phyloP scores from a whole-genome alignment of 768 basidiomycete species.

The Russula foetens region DNA sequence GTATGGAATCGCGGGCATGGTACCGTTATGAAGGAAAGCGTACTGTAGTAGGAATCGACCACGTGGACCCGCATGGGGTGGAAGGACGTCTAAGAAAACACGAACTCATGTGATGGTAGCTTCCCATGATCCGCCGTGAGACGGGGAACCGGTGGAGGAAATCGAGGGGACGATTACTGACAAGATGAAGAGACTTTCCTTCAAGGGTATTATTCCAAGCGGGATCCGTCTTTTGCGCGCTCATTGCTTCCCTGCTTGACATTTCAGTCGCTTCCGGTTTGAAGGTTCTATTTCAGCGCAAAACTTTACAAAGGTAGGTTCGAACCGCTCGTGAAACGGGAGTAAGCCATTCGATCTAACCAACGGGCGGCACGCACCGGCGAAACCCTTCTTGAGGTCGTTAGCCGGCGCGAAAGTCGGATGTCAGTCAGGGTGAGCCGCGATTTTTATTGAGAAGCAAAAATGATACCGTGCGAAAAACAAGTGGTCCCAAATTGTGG shows the following conservation, averaged over 20 bases:
- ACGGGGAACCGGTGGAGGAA: background rate
- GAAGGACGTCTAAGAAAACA: too few relatives aligned
- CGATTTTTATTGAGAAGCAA: background rate
- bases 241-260: background rate
- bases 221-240: background rate
- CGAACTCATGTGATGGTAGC: background rate
- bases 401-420: background rate
- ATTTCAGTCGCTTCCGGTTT: background rate
- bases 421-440: background rate
- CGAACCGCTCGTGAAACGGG: background rate
- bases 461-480: background rate
- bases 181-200: conserved; percentile 45
- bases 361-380: background rate
- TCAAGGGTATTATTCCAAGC: conserved; percentile 43
- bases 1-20: too few relatives aligned
- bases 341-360: background rate
- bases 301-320: background rate
- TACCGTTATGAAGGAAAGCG: background rate
- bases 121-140: conserved; percentile 3
- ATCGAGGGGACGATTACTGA: background rate
- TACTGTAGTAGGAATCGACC: background rate
- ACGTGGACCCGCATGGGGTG: background rate
- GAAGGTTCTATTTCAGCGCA: background rate
- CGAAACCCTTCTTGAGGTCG: background rate
- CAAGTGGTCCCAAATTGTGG: too few relatives aligned